Conservation (phyloP, 2,329 filamentous ascomycete genomes). For the Botryosphaeria dothidea region DNA sequence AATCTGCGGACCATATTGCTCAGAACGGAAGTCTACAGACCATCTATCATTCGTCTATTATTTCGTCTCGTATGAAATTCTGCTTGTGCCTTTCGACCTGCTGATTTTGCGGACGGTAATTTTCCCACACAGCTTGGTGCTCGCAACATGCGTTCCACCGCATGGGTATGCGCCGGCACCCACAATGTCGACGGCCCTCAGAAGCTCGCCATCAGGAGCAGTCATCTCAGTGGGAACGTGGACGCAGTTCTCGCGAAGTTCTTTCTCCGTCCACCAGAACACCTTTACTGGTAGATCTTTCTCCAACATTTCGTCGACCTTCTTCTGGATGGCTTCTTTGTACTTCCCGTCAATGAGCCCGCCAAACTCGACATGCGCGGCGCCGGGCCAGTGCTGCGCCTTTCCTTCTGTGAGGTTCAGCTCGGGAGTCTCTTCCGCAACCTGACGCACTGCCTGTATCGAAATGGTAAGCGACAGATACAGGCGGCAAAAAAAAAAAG, state of each 20-base stretch:
- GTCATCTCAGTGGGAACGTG: slow-evolving; percentile 54
- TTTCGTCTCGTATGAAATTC: slow-evolving; percentile 10
- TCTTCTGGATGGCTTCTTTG: slow-evolving; percentile 56
- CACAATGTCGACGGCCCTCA: slow-evolving; percentile 68
- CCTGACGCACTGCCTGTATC: slow-evolving; percentile 1
- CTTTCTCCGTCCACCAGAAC: slow-evolving; percentile 67
- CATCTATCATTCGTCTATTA: background rate
- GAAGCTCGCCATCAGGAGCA: slow-evolving; percentile 19
- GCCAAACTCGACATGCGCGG: slow-evolving; percentile 67
- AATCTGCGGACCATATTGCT: too few species aligned
- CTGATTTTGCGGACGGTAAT: slow-evolving; percentile 17
- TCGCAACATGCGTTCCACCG: slow-evolving; percentile 71
- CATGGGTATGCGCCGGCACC: slow-evolving; percentile 72
- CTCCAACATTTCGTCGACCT: slow-evolving; percentile 60
- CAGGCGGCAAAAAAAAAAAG: background rate
- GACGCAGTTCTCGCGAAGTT: slow-evolving; percentile 49
- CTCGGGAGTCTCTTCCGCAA: slow-evolving; percentile 9
- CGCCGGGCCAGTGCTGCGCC: slow-evolving; percentile 70
- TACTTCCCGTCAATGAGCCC: slow-evolving; percentile 63
- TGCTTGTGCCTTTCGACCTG: slow-evolving; percentile 5
- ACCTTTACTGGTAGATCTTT: slow-evolving; percentile 47
- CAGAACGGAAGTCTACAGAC: background rate
- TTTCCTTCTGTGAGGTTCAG: slow-evolving; percentile 64
- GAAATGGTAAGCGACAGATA: background rate
- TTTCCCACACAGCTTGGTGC: slow-evolving; percentile 9